Conservation (phyloP, 31 red algal genomes). For the Endocladia muricata region DNA sequence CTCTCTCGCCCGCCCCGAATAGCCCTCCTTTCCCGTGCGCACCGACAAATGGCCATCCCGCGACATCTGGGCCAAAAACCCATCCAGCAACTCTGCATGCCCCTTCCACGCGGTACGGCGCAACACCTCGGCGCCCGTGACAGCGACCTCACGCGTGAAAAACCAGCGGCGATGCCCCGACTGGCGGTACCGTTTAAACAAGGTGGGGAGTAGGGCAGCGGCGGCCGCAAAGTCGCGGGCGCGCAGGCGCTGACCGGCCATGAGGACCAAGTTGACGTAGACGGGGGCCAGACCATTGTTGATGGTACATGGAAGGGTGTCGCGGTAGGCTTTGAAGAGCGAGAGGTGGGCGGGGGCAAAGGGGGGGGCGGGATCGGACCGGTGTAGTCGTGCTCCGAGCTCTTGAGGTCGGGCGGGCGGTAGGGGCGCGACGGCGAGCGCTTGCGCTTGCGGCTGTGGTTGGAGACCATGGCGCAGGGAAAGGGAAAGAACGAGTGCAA, state of each 20-base stretch:
- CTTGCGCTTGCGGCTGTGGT: conserved; percentile 46
- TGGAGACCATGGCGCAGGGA: background rate
- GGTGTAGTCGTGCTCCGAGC: conserved; percentile 9
- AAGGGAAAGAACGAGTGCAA: too few species aligned
- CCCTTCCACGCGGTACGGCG: conserved; percentile 17
- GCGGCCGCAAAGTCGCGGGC: conserved; percentile 48
- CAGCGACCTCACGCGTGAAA: conserved; percentile 56
- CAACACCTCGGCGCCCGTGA: conserved; percentile 56
- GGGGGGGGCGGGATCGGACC: conserved; percentile 30
- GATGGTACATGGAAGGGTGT: conserved; percentile 36
- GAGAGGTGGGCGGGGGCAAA: conserved; percentile 61
- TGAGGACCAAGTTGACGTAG: conserved; percentile 40
- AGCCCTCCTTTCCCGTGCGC: conserved; percentile 26
- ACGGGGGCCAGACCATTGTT: conserved; percentile 29
- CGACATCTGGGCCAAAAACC: conserved; percentile 45
- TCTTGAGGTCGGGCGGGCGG: conserved; percentile 7
- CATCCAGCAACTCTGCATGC: conserved; percentile 36
- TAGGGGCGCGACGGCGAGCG: conserved; percentile 7
- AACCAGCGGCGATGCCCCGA: conserved; percentile 36
- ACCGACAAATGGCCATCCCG: conserved; percentile 39
- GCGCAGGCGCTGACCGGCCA: conserved; percentile 46
- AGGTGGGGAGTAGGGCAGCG: conserved; percentile 46
- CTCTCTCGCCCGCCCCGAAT: conserved; percentile 20
- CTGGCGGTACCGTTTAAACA: conserved; percentile 51
- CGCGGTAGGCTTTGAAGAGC: conserved; percentile 43